These are phyloP conservation scores for Pseudocercospora eumusae DNA, from an alignment of 2,329 filamentous ascomycete genomes.

Conservation along the genomic window DNA sequence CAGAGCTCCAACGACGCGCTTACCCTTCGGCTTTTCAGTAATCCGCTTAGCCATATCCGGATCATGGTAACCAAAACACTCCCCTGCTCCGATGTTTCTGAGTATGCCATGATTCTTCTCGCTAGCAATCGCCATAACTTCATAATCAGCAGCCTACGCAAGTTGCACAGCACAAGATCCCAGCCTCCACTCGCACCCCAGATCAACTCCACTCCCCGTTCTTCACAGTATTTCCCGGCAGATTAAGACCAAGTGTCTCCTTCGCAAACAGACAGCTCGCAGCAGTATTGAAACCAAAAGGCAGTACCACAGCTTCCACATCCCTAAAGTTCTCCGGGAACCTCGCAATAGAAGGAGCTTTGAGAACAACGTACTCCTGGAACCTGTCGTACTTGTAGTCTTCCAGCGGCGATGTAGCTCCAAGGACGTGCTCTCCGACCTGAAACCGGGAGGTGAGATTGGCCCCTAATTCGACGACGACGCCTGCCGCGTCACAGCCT, in stretches of 20 bases:
- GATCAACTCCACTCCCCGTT: conserved; percentile 45
- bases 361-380: background rate
- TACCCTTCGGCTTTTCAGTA: conserved; percentile 35
- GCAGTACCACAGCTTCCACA: conserved; percentile 26
- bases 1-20: conserved; percentile 38
- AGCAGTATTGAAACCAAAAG: conserved; percentile 29
- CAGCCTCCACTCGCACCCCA: conserved; percentile 57
- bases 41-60: conserved; percentile 41
- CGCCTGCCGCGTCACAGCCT: conserved; percentile 35
- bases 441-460: background rate
- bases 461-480: conserved; percentile 26
- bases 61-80: conserved; percentile 50
- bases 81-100: conserved; percentile 30
- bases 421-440: background rate
- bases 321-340: conserved; percentile 28
- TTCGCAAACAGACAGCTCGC: conserved; percentile 26
- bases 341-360: background rate
- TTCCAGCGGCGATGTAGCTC: background rate
- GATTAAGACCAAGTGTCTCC: conserved; percentile 16
- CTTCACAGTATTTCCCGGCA: conserved; percentile 17
- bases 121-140: conserved; percentile 50
- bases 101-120: conserved; percentile 49
- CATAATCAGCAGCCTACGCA: conserved; percentile 47
- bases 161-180: conserved; percentile 53
- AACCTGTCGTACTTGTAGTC: background rate